These are phyloP conservation scores for Prunus mongolica DNA, from an alignment of 306 rosid genomes.

Conservation along the genomic window DNA sequence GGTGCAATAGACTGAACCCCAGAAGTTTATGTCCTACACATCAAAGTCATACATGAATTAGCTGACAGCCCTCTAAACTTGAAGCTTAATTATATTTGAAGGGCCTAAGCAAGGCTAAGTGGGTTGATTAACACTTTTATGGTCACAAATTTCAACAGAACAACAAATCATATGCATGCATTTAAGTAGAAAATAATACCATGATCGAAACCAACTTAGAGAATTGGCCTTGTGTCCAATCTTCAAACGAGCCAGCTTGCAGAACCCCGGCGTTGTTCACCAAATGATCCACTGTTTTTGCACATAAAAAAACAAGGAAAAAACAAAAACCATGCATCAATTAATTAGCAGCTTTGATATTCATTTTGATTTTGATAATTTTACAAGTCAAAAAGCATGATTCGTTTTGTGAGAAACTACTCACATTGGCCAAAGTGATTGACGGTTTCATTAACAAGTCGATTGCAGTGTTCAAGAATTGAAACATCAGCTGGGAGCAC, in stretches of 20 bases:
- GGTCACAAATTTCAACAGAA: too few relatives aligned
- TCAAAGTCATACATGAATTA: background rate
- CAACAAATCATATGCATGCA: too few relatives aligned
- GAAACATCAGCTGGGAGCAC: slow-evolving; percentile 57
- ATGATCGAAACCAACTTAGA: background rate
- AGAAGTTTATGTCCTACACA: slow-evolving; percentile 58
- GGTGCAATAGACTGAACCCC: slow-evolving; percentile 59
- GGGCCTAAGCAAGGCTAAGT: background rate
- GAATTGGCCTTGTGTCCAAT: background rate
- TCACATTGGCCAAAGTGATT: slow-evolving; percentile 47
- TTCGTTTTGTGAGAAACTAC: background rate
- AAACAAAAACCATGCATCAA: background rate
- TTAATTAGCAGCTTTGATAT: background rate
- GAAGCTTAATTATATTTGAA: background rate
- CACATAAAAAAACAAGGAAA: background rate
- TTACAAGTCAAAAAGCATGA: too few relatives aligned
- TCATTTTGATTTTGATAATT: too few relatives aligned
- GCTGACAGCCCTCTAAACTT: background rate
- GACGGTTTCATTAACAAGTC: slow-evolving; percentile 43
- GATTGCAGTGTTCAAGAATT: slow-evolving; percentile 37
- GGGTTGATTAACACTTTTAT: too few relatives aligned
- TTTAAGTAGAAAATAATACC: slow-evolving; percentile 1
- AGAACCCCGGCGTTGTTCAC: slow-evolving; percentile 22
- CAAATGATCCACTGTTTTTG: slow-evolving; percentile 14
- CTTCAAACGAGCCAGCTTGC: slow-evolving; percentile 8